Evolutionary conservation across 2,329 filamentous ascomycete species (phyloP).

Genomic region (Aspergillus sp.): DNA sequence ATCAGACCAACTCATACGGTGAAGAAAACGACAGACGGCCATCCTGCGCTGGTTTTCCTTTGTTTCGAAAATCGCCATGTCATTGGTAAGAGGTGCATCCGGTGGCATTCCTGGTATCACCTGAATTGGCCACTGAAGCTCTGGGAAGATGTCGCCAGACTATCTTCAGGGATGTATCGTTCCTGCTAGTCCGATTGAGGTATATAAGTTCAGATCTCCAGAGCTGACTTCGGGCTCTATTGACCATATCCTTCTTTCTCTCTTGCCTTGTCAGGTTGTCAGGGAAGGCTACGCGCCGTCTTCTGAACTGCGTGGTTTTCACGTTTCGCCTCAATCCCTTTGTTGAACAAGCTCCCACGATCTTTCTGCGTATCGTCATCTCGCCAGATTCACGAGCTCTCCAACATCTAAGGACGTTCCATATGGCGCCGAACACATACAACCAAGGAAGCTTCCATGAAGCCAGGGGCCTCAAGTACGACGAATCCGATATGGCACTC

Average conservation of each 20-base stretch:
- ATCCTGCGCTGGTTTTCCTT: conserved; percentile 1
- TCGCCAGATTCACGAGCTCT: background rate
- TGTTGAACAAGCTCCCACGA: background rate
- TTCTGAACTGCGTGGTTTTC: background rate
- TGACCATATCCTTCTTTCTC: background rate
- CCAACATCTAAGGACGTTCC: background rate
- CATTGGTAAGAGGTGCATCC: conserved; percentile 16
- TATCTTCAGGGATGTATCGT: background rate
- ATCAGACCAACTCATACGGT: conserved; percentile 11
- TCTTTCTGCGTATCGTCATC: background rate
- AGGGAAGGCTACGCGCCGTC: too few relatives aligned
- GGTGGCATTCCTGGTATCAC: conserved; percentile 20
- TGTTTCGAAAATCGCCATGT: conserved; percentile 7
- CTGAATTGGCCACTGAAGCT: conserved; percentile 8
- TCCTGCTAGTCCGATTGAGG: background rate
- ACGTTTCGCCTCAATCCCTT: background rate
- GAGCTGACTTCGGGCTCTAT: background rate
- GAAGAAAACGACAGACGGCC: conserved; percentile 7
- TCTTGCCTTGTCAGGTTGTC: background rate
- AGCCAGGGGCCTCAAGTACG: conserved; percentile 32
- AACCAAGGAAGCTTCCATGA: conserved; percentile 27
- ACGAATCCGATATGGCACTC: conserved; percentile 37
- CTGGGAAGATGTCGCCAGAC: background rate
- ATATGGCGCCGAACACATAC: conserved; percentile 24
- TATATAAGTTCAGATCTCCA: background rate